These are phyloP conservation scores for Daldinia sp. DNA, from an alignment of 2,329 filamentous ascomycete genomes.

Conservation along the genomic window DNA sequence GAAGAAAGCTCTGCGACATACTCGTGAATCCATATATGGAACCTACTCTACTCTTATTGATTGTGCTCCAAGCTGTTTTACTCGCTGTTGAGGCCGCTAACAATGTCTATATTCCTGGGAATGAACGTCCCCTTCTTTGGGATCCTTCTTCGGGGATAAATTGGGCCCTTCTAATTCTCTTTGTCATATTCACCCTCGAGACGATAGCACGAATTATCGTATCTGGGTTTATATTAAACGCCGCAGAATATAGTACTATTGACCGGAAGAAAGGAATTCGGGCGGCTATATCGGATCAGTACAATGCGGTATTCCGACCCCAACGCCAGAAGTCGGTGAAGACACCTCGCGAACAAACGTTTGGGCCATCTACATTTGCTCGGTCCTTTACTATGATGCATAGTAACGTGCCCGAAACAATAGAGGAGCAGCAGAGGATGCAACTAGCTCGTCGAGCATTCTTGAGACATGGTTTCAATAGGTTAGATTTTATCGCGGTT, in stretches of 20 bases:
- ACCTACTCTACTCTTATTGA: constrained; percentile 84
- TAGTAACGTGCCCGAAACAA: constrained; percentile 66
- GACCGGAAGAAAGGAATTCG: constrained; percentile 79
- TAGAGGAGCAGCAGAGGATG: constrained; percentile 80
- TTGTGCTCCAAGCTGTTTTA: constrained; percentile 87
- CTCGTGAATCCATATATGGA: constrained; percentile 88
- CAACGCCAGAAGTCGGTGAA: constrained; percentile 75
- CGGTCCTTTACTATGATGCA: constrained; percentile 82
- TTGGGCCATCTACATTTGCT: constrained; percentile 71
- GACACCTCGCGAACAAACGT: constrained; percentile 56
- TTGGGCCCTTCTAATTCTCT: constrained; percentile 82
- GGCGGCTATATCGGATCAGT: constrained; percentile 78
- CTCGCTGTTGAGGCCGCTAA: constrained; percentile 82
- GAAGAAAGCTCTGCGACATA: constrained; percentile 79
- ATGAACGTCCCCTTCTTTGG: constrained; percentile 70
- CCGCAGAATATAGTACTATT: constrained; percentile 89
- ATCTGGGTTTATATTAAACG: constrained; percentile 91
- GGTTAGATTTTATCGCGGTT: constrained; percentile 92
- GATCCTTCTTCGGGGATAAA: constrained; percentile 72
- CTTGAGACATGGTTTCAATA: constrained; percentile 92
- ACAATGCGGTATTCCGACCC: constrained; percentile 81
- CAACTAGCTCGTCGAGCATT: constrained; percentile 92
- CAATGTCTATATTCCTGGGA: constrained; percentile 70
- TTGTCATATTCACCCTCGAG: constrained; percentile 89
- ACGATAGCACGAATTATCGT: constrained; percentile 85